phyloP scores from a whole-genome alignment of 495 filamentous ascomycete genomes.

The Tuber aestivum region DNA sequence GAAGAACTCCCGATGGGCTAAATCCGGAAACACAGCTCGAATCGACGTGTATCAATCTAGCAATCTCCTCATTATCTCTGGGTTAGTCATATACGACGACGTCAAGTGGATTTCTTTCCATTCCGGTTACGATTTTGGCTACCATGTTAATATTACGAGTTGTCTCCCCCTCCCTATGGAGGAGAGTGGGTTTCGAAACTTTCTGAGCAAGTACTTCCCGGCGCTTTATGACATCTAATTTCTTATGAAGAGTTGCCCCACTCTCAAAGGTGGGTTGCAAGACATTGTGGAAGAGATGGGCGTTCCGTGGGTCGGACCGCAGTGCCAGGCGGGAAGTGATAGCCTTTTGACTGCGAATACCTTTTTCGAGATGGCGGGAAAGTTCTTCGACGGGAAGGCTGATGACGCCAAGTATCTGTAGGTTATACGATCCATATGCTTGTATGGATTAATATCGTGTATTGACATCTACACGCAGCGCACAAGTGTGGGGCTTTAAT shows the following conservation, averaged over 20 bases:
- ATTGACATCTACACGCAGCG: constrained; percentile 16
- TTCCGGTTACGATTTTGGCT: constrained; percentile 98
- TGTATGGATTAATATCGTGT: neutral
- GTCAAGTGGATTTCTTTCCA: constrained; percentile 97
- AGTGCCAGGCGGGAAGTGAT: constrained; percentile 87
- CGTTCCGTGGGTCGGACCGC: constrained; percentile 73
- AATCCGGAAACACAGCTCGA: constrained; percentile 38
- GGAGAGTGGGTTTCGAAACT: constrained; percentile 75
- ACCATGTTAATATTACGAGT: constrained; percentile 85
- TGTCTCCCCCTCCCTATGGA: constrained; percentile 74
- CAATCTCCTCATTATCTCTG: constrained; percentile 79
- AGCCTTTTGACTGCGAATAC: constrained; percentile 86
- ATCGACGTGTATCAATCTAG: constrained; percentile 87
- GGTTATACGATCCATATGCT: neutral
- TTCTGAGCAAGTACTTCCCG: constrained; percentile 86
- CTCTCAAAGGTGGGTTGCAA: constrained; percentile 72
- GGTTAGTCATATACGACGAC: constrained; percentile 78
- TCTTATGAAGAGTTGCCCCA: constrained; percentile 63
- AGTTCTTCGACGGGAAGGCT: constrained; percentile 78
- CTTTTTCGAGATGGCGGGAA: constrained; percentile 79
- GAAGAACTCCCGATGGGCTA: no score
- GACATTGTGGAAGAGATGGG: constrained; percentile 89
- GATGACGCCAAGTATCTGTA: constrained; percentile 50
- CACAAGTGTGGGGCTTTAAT: constrained; percentile 43
- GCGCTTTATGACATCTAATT: constrained; percentile 93